Percentiles rank a stretch among this genome's conserved stretches.
Evolutionary conservation across 768 basidiomycete species (phyloP).

Genomic region (Punctularia strigosozonata): DNA sequence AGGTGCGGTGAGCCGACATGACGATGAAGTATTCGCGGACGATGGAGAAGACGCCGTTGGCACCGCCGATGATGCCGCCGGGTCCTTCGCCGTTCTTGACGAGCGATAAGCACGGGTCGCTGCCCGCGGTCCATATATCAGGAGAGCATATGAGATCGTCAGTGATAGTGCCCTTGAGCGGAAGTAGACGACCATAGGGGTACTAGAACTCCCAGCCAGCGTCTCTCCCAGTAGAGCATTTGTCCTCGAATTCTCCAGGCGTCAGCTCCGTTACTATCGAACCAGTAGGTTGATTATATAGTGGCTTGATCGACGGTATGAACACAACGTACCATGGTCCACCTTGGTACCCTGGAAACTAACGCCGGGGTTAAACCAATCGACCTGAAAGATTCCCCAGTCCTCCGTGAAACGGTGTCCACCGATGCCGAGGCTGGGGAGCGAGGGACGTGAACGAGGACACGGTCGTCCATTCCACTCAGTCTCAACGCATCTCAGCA

Average conservation of each 20-base stretch:
- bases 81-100: slow-evolving; percentile 24
- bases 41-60: slow-evolving; percentile 21
- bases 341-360: slow-evolving; percentile 23
- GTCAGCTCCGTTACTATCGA: slow-evolving; percentile 13
- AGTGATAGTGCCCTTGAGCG: slow-evolving; percentile 18
- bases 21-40: slow-evolving; percentile 19
- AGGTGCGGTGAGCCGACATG: slow-evolving; percentile 7
- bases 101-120: slow-evolving; percentile 21
- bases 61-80: slow-evolving; percentile 23
- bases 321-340: slow-evolving; percentile 21
- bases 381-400: slow-evolving; percentile 14
- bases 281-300: slow-evolving; percentile 11
- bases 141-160: slow-evolving; percentile 20
- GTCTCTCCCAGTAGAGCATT: slow-evolving; percentile 11
- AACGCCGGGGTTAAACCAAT: slow-evolving; percentile 13
- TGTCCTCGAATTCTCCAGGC: slow-evolving; percentile 13
- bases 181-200: slow-evolving; percentile 20
- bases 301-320: slow-evolving; percentile 12
- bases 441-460: slow-evolving; percentile 15
- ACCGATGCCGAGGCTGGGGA: slow-evolving; percentile 11
- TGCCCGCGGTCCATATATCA: slow-evolving; percentile 15
- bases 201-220: slow-evolving; percentile 17
- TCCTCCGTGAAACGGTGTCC: slow-evolving; percentile 19
- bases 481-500: slow-evolving; percentile 11
- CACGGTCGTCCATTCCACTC: slow-evolving; percentile 13